Conservation (phyloP, 257 asterid species). For the Gentiana straminea region DNA sequence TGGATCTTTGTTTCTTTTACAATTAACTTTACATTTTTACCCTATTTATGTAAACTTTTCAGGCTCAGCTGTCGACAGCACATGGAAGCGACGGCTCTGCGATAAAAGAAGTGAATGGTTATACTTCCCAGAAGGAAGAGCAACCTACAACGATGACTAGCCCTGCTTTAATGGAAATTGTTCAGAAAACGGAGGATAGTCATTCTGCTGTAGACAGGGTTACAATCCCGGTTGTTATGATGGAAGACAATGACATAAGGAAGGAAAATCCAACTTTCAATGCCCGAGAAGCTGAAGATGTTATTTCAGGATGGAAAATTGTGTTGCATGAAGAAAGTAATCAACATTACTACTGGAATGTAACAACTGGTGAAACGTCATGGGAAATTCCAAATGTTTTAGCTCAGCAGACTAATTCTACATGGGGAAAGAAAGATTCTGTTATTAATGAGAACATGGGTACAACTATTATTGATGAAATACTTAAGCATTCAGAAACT, state of each 20-base stretch:
- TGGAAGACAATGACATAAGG: conserved; percentile 18
- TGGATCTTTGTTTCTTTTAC: no score
- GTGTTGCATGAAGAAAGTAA: conserved; percentile 90
- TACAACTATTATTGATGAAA: conserved; percentile 12
- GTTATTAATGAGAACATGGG: conserved; percentile 23
- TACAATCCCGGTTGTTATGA: conserved; percentile 22
- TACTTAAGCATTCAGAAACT: conserved; percentile 16
- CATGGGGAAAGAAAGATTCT: conserved; percentile 22
- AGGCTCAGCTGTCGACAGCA: conserved; percentile 27
- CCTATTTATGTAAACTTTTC: not conserved
- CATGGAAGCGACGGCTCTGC: conserved; percentile 25
- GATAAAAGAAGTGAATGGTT: conserved; percentile 19
- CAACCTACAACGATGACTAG: conserved; percentile 26
- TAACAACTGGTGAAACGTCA: conserved; percentile 87
- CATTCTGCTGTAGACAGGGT: conserved; percentile 10
- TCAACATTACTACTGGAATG: conserved; percentile 90
- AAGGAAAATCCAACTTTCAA: conserved; percentile 32
- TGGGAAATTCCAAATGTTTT: conserved; percentile 74
- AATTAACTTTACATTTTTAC: no score
- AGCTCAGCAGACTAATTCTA: conserved; percentile 25
- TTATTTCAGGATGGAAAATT: conserved; percentile 63
- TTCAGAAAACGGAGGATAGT: conserved; percentile 29
- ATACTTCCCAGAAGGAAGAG: conserved; percentile 21
- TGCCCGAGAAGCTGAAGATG: conserved; percentile 31
- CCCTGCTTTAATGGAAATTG: conserved; percentile 21